A percentile compares a stretch with the other conserved stretches of the same genome.
phyloP scores from a whole-genome alignment of 495 filamentous ascomycete species.

The Hypoxylon crocopeplum region DNA sequence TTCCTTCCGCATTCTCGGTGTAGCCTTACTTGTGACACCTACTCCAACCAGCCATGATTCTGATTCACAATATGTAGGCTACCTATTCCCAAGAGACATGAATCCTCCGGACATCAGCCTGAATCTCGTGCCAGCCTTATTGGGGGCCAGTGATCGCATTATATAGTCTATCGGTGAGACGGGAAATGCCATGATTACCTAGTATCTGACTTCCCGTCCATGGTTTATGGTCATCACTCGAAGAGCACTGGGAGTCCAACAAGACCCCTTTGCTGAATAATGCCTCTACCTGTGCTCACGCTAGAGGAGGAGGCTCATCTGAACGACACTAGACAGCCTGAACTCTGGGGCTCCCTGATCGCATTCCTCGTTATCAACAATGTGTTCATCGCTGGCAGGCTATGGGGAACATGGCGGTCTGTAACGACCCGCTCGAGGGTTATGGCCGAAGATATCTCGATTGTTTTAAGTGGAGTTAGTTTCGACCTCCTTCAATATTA shows the following conservation, averaged over 20 bases:
- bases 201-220: too few species aligned
- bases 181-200: neutral
- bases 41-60: conserved; percentile 7
- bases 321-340: conserved; percentile 25
- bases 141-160: neutral
- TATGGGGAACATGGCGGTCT: conserved; percentile 39
- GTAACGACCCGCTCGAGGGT: conserved; percentile 20
- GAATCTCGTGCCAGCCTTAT: too few species aligned
- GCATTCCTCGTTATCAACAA: conserved; percentile 34
- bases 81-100: neutral
- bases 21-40: conserved; percentile 11
- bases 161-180: neutral
- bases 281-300: conserved; percentile 12
- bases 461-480: conserved; percentile 35
- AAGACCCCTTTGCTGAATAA: conserved; percentile 2
- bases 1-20: too few species aligned
- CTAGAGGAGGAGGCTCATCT: conserved; percentile 23
- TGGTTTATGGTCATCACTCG: too few species aligned
- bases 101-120: neutral
- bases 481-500: neutral
- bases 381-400: conserved; percentile 26
- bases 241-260: too few species aligned
- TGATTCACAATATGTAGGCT: too few species aligned
- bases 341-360: conserved; percentile 31
- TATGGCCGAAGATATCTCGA: conserved; percentile 29